Evolutionary conservation across 257 asterid genomes (phyloP), one percentile per base, ranked within the genome.

Genomic region (Nicotiana tabacum): DNA sequence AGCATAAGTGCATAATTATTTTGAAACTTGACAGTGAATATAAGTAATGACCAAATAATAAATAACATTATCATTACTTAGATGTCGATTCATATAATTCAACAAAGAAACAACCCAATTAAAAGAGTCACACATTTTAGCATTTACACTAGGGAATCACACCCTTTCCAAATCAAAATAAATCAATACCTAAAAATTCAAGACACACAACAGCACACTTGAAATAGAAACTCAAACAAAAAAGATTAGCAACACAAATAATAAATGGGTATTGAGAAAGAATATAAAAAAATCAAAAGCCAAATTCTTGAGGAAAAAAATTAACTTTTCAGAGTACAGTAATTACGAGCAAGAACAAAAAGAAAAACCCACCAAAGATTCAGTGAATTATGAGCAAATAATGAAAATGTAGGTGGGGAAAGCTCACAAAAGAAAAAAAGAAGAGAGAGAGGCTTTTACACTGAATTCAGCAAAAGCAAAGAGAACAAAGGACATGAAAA

Each of bases 391-490:
- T 55, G n/a, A 55, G 7, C 60, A 55, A 55, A 43, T 43, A 1
- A 43, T 43, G 51, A 35, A 81, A 68, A 30, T 77, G 79, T 78
- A 80, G 65, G 58, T 57, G 37, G 61, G 35, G 66, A 67, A 66
- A 64, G 7, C 43, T n/a, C 77, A 83, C 60, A 78, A 72, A 43
- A 11, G 11, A 82, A 69, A 79, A 84, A 81, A 83, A 37, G 1
- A 37, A 21, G 0, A 43, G 9, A 7, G 55, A 78, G 84, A 77
- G 83, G 76, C 85, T 67, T 85, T 85, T 76, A 27, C 48, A 62
- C 66, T 81, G 78, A 87, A 88, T 82, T 82, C 66, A 85, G 82
- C 87, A 74, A 86, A 86, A 82, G 81, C 35, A 85, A 65, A 74
- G 66, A 74, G 65, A 12, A 77, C 81, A 30, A 58, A 80, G 83